Evolutionary conservation across 2,329 filamentous ascomycete species (phyloP).

Genomic region (Fusarium sp.): DNA sequence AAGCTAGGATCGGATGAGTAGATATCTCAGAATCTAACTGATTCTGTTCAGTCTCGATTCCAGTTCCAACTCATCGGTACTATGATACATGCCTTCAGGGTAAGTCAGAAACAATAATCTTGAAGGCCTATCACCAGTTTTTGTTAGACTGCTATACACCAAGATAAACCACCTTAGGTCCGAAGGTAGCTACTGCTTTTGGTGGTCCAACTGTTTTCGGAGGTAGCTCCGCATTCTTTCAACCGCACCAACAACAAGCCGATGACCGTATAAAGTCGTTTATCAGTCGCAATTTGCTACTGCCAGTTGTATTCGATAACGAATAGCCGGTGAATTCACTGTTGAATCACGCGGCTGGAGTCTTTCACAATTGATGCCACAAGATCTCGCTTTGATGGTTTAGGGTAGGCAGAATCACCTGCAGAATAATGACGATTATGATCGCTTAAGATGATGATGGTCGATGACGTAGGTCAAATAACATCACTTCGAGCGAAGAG

Average conservation of each 20-base stretch:
- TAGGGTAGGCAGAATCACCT: constrained; percentile 9
- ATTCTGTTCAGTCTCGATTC: neutral
- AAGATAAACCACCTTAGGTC: too few species aligned
- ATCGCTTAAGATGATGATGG: constrained; percentile 24
- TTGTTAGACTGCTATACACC: too few species aligned
- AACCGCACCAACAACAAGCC: neutral
- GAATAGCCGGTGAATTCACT: neutral
- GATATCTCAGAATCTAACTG: neutral
- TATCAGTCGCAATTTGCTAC: neutral
- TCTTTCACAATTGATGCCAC: neutral
- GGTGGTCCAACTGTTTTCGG: too few species aligned
- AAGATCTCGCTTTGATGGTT: neutral
- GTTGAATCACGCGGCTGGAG: neutral
- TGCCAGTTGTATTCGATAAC: neutral
- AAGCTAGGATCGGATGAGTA: neutral
- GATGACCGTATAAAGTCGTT: neutral
- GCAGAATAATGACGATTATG: constrained; percentile 29
- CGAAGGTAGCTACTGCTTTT: too few species aligned
- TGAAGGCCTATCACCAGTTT: neutral
- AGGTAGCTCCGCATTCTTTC: neutral
- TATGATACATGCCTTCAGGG: neutral
- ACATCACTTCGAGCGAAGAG: constrained; percentile 1
- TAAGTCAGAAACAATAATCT: neutral
- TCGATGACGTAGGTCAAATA: constrained; percentile 34
- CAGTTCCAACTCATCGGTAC: neutral